Evolutionary conservation across 805 yeast species (phyloP).

Genomic region (Tetrapisispora taiwanensis): DNA sequence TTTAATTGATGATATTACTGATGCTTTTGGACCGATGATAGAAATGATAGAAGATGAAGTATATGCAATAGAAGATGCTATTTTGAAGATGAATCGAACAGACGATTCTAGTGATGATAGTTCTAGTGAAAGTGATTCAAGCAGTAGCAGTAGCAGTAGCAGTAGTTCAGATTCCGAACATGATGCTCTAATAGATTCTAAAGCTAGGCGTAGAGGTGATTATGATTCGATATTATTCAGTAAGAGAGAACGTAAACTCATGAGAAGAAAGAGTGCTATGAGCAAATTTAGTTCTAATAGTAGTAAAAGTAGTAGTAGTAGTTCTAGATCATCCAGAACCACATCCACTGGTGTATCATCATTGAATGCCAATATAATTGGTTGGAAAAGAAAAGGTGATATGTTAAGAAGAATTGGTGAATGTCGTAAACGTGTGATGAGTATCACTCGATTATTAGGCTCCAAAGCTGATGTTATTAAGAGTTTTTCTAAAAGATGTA

Average conservation of each 20-base stretch:
- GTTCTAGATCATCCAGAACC: slow-evolving; percentile 14
- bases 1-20: slow-evolving; percentile 90
- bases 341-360: slow-evolving; percentile 28
- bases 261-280: slow-evolving; percentile 3
- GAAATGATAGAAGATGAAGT: slow-evolving; percentile 92
- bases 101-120: slow-evolving; percentile 34
- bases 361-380: slow-evolving; percentile 37
- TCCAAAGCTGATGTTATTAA: slow-evolving; percentile 96
- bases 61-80: slow-evolving; percentile 86
- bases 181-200: not conserved
- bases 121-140: slow-evolving; percentile 11
- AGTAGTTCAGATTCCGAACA: slow-evolving; percentile 6
- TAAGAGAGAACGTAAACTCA: not conserved
- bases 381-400: slow-evolving; percentile 90
- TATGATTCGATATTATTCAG: slow-evolving; percentile 1
- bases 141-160: slow-evolving; percentile 8
- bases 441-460: slow-evolving; percentile 70
- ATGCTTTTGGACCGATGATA: slow-evolving; percentile 94
- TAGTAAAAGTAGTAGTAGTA: not conserved
- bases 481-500: slow-evolving; percentile 86
- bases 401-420: slow-evolving; percentile 93
- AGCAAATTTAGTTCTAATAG: slow-evolving; percentile 1
- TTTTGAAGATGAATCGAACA: slow-evolving; percentile 75
- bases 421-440: slow-evolving; percentile 89
- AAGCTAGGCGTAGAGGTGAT: not conserved